Base-by-base conservation (phyloP, 2,329 filamentous ascomycete species). In the Cryoendolithus antarcticus region DNA sequence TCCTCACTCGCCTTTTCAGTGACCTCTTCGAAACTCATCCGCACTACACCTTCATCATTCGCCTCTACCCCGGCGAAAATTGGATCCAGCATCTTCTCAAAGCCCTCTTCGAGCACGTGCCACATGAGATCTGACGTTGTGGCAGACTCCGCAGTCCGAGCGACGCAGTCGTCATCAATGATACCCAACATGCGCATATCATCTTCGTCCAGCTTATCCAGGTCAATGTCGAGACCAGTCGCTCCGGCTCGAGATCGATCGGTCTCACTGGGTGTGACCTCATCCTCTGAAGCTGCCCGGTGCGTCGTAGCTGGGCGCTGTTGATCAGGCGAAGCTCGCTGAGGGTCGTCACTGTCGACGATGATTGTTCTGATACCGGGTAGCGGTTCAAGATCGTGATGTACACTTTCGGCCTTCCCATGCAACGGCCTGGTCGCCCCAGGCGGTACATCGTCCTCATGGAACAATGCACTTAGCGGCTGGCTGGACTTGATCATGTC, bases 21-120 rank as follows among this genome's bases (percentile, higher is more conserved):
- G 60, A 96, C 93, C 60, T 96, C 91, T 1, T 73, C 70, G 48
- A 80, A 88, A 54, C 64, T 82, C 35, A 96, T 65, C 53, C 78
- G 75, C 1, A 86, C 89, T 4, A 78, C 82, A 1, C 86, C 88
- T n/a, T 11, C 19, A 9, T 24, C 15, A 5, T 32, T 30, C 11
- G 24, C n/a, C 7, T 32, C 28, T n/a, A n/a, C n/a, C 10, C 28
- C 30, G 4, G 34, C 15, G 9, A 37, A 27, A 9, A 15, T 24
- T 9, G 30, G 19, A 7, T 41, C 39, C 8, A 41, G 39, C 24
- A 27, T 27, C 24, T 27, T 27, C 24, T 27, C 24, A 8, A 27
- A 27, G 6, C 24, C 24, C 7, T 27, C 24, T 27, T 27, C 24
- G 24, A 27, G 24, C 24, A 27, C 34, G 34, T 9, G 34, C 34